phyloP scores from a whole-genome alignment of 2,329 filamentous ascomycete species.

The Colletotrichum tabaci region DNA sequence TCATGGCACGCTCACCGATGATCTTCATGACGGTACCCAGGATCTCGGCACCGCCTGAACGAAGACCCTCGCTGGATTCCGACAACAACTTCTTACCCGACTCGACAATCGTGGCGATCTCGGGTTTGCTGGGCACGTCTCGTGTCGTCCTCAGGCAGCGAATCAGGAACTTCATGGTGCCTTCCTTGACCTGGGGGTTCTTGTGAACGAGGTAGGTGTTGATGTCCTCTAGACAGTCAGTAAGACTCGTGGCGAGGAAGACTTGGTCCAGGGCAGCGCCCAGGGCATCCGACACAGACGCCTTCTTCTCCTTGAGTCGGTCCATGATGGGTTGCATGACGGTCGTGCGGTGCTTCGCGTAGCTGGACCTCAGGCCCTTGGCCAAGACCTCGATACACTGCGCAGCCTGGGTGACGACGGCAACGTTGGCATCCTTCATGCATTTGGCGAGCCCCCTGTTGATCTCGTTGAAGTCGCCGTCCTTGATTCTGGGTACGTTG shows the following conservation, averaged over 20 bases:
- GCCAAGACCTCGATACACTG: slow-evolving; percentile 93
- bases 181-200: slow-evolving; percentile 97
- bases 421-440: slow-evolving; percentile 99
- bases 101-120: slow-evolving; percentile 90
- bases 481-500: slow-evolving; percentile 92
- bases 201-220: slow-evolving; percentile 89
- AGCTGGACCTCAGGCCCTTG: slow-evolving; percentile 84
- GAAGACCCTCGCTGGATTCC: slow-evolving; percentile 87
- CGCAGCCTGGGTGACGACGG: slow-evolving; percentile 92
- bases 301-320: slow-evolving; percentile 97
- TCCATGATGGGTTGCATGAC: slow-evolving; percentile 95
- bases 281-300: slow-evolving; percentile 87
- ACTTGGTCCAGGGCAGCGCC: slow-evolving; percentile 84
- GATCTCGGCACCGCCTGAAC: slow-evolving; percentile 91
- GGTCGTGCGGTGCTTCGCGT: slow-evolving; percentile 83
- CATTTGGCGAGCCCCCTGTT: slow-evolving; percentile 88
- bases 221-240: slow-evolving; percentile 93
- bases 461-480: slow-evolving; percentile 89
- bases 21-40: slow-evolving; percentile 99
- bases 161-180: slow-evolving; percentile 93
- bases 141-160: slow-evolving; percentile 87
- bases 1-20: slow-evolving; percentile 96
- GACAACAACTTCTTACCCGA: slow-evolving; percentile 89
- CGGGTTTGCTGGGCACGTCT: slow-evolving; percentile 86
- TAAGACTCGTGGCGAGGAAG: slow-evolving; percentile 76